Evolutionary conservation across 306 rosid genomes (phyloP).

Genomic region (Delonix regia): DNA sequence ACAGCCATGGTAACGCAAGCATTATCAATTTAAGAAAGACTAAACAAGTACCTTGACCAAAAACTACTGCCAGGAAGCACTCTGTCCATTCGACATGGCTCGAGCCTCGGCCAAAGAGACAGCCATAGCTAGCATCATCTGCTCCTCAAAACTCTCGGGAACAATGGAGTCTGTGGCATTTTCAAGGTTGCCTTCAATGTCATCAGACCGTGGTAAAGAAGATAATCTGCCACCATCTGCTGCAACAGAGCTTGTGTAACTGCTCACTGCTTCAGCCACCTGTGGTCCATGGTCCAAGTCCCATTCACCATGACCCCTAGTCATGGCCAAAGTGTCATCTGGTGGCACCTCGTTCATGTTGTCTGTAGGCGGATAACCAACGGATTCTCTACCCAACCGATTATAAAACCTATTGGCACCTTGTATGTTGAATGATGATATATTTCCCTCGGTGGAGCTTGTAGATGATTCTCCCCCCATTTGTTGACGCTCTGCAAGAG

Average conservation of each 20-base stretch:
- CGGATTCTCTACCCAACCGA: conserved; percentile 53
- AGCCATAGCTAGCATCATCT: conserved; percentile 98
- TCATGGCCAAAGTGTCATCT: conserved; percentile 42
- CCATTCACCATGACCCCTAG: conserved; percentile 65
- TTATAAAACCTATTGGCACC: conserved; percentile 64
- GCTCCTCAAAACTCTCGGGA: conserved; percentile 96
- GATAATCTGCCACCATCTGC: conserved; percentile 49
- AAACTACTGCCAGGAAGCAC: conserved; percentile 78
- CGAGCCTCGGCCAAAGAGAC: conserved; percentile 91
- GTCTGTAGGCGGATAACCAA: conserved; percentile 57
- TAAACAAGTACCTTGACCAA: conserved; percentile 33
- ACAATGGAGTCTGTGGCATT: conserved; percentile 56
- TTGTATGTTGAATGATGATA: conserved; percentile 55
- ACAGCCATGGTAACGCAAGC: conserved; percentile 41
- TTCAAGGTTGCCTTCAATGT: conserved; percentile 58
- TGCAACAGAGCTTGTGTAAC: conserved; percentile 61
- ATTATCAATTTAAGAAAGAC: conserved; percentile 39
- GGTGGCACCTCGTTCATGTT: conserved; percentile 47
- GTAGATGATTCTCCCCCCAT: conserved; percentile 60
- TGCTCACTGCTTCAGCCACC: conserved; percentile 60
- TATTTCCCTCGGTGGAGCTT: conserved; percentile 47
- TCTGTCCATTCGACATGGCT: conserved; percentile 61
- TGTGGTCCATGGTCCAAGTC: conserved; percentile 55
- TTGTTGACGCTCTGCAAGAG: conserved; percentile 98
- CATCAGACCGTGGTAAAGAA: conserved; percentile 48